phyloP scores from a whole-genome alignment of 495 filamentous ascomycete species.

The Penicillium simplicissimum region DNA sequence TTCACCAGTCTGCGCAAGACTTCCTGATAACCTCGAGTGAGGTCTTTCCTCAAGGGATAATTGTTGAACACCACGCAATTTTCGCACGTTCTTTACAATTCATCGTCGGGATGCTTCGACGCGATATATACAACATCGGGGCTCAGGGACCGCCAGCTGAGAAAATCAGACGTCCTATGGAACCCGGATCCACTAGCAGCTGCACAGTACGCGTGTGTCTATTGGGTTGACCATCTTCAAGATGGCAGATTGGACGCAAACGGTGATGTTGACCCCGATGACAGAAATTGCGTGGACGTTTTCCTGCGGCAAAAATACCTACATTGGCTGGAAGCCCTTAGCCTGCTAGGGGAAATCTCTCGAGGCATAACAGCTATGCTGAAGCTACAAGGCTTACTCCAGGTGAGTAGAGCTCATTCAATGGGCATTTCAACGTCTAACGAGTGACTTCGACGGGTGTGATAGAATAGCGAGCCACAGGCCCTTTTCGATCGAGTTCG shows the following conservation, averaged over 20 bases:
- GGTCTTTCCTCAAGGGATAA: conserved; percentile 20
- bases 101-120: conserved; percentile 1
- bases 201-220: conserved; percentile 33
- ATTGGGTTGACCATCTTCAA: conserved; percentile 44
- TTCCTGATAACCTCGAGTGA: conserved; percentile 24
- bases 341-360: conserved; percentile 28
- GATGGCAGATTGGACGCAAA: not conserved
- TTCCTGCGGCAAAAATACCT: conserved; percentile 33
- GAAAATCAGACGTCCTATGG: too few relatives aligned
- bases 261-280: conserved; percentile 5
- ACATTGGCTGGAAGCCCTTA: conserved; percentile 42
- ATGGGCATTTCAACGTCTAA: not conserved
- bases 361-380: conserved; percentile 20
- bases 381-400: conserved; percentile 14
- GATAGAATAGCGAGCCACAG: not conserved
- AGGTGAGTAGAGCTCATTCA: conserved; percentile 12
- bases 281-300: conserved; percentile 5
- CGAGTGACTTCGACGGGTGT: too few relatives aligned
- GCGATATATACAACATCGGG: not conserved
- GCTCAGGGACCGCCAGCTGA: too few relatives aligned
- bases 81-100: too few relatives aligned
- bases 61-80: conserved; percentile 29
- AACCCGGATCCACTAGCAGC: conserved; percentile 19
- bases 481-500: conserved; percentile 23
- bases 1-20: conserved; percentile 49